These are phyloP conservation scores for Straminergon stramineum DNA, from an alignment of 225 moss, liverwort and hornwort species.

Conservation along the genomic window DNA sequence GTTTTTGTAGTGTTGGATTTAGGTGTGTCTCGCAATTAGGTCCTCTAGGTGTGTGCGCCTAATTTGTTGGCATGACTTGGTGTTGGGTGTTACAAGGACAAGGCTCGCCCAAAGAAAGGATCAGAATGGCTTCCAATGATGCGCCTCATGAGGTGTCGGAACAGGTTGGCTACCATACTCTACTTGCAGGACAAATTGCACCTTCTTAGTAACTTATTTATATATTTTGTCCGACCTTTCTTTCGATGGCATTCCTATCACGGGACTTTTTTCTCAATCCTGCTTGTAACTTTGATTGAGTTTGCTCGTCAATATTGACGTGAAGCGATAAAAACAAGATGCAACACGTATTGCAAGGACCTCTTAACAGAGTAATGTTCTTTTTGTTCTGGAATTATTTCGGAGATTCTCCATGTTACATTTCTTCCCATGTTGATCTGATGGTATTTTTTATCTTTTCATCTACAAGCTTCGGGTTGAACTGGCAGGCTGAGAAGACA, in stretches of 20 bases:
- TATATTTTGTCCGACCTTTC: not conserved
- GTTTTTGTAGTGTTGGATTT: not conserved
- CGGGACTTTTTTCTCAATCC: not conserved
- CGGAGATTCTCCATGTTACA: not conserved
- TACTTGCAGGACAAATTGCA: not conserved
- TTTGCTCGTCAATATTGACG: not conserved
- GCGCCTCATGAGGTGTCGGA: conserved; percentile 6
- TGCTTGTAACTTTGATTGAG: not conserved
- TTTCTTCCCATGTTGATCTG: not conserved
- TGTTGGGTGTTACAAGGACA: conserved; percentile 2
- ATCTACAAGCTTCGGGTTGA: not conserved
- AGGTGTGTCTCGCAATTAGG: not conserved
- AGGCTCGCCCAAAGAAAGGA: conserved; percentile 2
- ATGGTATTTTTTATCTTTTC: not conserved
- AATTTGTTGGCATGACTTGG: not conserved
- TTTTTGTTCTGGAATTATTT: not conserved
- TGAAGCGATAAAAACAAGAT: not conserved
- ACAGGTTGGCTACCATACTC: conserved; percentile 11
- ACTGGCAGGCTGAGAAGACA: conserved; percentile 22
- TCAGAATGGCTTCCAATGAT: conserved; percentile 26
- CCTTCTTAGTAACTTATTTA: not conserved
- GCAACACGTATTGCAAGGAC: not conserved
- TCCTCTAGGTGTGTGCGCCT: not conserved
- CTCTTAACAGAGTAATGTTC: not conserved
- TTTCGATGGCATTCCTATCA: not conserved